Evolutionary conservation across 305 asterid species (phyloP).

Genomic region (Striga hermonthica): DNA sequence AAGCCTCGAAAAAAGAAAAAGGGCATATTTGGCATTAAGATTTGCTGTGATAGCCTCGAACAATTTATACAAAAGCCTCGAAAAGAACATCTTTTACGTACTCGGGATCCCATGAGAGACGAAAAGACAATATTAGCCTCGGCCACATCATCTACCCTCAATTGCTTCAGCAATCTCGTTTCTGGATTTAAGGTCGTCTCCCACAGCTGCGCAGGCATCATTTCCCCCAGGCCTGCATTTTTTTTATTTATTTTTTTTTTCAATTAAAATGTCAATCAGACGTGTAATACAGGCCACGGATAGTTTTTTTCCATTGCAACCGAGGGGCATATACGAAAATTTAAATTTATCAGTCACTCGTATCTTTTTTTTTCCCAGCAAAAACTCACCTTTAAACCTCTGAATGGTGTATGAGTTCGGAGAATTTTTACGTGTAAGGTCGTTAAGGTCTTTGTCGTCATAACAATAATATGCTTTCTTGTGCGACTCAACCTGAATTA

Average conservation of each 20-base stretch:
- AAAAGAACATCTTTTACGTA: slow-evolving; percentile 33
- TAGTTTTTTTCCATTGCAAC: neutral
- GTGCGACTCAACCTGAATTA: slow-evolving; percentile 84
- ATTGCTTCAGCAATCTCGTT: slow-evolving; percentile 69
- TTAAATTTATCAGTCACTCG: neutral
- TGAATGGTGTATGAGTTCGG: slow-evolving; percentile 87
- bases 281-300: neutral
- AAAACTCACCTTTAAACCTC: slow-evolving; percentile 82
- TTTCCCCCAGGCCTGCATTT: slow-evolving; percentile 89
- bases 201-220: slow-evolving; percentile 98
- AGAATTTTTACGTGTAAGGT: slow-evolving; percentile 68
- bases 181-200: slow-evolving; percentile 92
- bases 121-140: slow-evolving; percentile 85
- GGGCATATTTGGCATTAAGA: too few relatives aligned
- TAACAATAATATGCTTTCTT: slow-evolving; percentile 80
- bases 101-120: slow-evolving; percentile 94
- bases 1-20: too few relatives aligned
- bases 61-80: neutral
- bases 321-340: neutral
- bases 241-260: neutral
- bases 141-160: slow-evolving; percentile 83
- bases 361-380: neutral
- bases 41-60: neutral
- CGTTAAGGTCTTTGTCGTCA: slow-evolving; percentile 73
- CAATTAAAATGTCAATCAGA: slow-evolving; percentile 9